Conservation (phyloP, 2,329 filamentous ascomycete genomes). For the Colletotrichum lupini region DNA sequence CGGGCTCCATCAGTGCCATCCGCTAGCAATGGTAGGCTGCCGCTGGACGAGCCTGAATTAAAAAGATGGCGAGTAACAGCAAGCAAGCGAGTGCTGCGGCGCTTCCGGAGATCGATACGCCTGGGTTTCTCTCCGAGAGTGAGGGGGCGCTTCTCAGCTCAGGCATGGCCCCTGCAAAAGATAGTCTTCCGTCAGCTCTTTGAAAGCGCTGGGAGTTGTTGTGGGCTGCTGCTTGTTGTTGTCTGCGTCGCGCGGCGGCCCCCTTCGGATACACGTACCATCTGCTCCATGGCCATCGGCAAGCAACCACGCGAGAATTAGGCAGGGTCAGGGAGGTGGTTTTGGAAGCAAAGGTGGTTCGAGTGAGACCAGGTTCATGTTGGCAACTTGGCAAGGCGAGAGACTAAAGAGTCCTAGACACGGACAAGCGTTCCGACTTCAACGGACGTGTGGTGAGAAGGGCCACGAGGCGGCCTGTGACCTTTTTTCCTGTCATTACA, state of each 20-base stretch:
- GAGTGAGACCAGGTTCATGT: neutral
- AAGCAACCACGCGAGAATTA: neutral
- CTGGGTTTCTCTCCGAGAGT: neutral
- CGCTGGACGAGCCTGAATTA: neutral
- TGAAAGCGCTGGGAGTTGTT: neutral
- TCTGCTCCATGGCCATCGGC: neutral
- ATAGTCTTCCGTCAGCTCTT: neutral
- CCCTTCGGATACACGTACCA: neutral
- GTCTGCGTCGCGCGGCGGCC: too few relatives aligned
- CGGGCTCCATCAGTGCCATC: neutral
- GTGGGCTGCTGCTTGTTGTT: too few relatives aligned
- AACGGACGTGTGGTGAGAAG: neutral
- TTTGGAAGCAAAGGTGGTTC: neutral
- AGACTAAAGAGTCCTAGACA: too few relatives aligned
- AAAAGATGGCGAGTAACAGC: neutral
- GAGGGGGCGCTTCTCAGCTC: neutral
- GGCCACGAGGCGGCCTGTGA: neutral
- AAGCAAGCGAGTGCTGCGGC: neutral
- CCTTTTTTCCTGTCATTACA: neutral
- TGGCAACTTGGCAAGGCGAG: neutral
- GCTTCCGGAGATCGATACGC: neutral
- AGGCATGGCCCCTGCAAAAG: constrained; percentile 3
- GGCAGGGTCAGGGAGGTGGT: neutral
- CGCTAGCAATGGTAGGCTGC: neutral
- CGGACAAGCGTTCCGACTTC: too few relatives aligned